Base-by-base conservation (phyloP, 805 yeast genomes). In the Starmerella floris region DNA sequence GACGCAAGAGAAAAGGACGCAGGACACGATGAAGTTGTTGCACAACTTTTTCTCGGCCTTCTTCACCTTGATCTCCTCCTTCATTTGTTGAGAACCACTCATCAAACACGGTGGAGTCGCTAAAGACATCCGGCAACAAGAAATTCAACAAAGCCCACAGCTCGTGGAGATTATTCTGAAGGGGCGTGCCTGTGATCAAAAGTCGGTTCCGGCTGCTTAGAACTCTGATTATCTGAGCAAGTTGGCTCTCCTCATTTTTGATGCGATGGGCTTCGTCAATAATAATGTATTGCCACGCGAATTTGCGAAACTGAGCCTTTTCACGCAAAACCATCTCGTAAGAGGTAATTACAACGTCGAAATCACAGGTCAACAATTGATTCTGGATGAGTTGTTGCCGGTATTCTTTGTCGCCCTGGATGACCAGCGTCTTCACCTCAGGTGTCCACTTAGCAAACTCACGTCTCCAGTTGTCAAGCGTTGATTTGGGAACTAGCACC, bases 261-360 rank as follows among this genome's bases (percentile, higher is more conserved):
- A 88, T 88, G 59, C 97, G 74, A 61, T 88, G 98, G 2, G 97
- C 97, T 62, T 87, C 96, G 64, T 88, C 98, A 40, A 88, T 83
- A 19, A 91, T 72, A 43, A 91, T 77, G 60, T 88, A 88, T 62
- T 87, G 87, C 97, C 97, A 88, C 39, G 80, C 77, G 44, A 88
- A 65, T 59, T 81, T 84, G 54, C 81, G 81, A 53, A 91, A 67
- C 35, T 74, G 73, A 16, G 82, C 58, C 60, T 88, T 88, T 59
- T 88, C 98, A 46, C 93, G 74, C 37, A 88, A 76, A 19, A 91
- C 91, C 79, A 85, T 83, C 57, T 88, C 97, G 59, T 81, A 91
- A 2, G 95, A 84, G 0, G 97, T 80, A 45, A 91, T 74, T 48
- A 85, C 67, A 10, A 85, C 95, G 56, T 91, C 97, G 57, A 91